These are phyloP conservation scores for Symbiotaphrina buchneri DNA, from an alignment of 495 filamentous ascomycete species.

Conservation along the genomic window DNA sequence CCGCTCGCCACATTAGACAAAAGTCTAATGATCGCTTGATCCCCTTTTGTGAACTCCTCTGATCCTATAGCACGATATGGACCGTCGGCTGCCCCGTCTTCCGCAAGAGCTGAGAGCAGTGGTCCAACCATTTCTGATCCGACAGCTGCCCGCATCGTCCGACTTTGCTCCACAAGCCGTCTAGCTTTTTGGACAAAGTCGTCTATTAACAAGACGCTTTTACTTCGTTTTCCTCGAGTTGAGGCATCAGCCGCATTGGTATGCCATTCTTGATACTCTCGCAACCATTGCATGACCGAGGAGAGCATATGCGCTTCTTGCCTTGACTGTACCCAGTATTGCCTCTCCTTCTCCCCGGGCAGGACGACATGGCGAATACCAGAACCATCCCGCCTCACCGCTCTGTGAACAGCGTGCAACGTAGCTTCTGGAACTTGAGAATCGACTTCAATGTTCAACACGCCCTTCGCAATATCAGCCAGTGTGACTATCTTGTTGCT, in stretches of 20 bases:
- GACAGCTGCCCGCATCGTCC: constrained; percentile 36
- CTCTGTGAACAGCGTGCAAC: constrained; percentile 46
- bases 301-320: constrained; percentile 19
- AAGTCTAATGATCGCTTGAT: too few species aligned
- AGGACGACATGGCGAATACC: constrained; percentile 19
- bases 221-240: background rate
- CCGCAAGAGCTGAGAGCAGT: too few species aligned
- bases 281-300: constrained; percentile 30
- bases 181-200: constrained; percentile 44
- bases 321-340: constrained; percentile 22
- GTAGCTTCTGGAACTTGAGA: constrained; percentile 21
- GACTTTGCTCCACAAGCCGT: constrained; percentile 39
- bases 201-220: background rate
- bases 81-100: too few species aligned
- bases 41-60: too few species aligned
- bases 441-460: constrained; percentile 17
- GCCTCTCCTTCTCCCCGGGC: too few species aligned
- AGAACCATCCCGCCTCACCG: constrained; percentile 29
- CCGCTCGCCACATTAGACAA: too few species aligned
- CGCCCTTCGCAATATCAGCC: constrained; percentile 32
- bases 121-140: background rate
- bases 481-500: constrained; percentile 31
- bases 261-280: constrained; percentile 28
- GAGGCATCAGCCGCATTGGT: too few species aligned
- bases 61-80: too few species aligned